These are phyloP conservation scores for Globisporangium perplexum DNA, from an alignment of 352 stramenopile genomes.

Conservation along the genomic window DNA sequence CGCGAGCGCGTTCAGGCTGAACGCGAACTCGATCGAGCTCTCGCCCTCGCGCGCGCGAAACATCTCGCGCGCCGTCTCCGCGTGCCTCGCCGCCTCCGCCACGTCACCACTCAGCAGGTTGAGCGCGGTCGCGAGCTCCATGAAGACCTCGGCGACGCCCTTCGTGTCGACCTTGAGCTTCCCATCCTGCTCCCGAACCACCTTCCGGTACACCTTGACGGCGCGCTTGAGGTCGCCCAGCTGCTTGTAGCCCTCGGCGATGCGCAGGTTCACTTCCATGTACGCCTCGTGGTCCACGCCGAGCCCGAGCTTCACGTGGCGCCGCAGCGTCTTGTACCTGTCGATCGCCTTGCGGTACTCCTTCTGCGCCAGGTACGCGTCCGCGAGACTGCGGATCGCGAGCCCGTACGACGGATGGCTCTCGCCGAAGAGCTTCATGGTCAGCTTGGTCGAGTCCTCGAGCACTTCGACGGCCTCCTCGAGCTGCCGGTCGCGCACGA, in stretches of 20 bases:
- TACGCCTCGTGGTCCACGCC: slow-evolving; percentile 67
- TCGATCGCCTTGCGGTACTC: slow-evolving; percentile 59
- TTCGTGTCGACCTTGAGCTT: slow-evolving; percentile 60
- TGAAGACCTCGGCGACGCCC: slow-evolving; percentile 72
- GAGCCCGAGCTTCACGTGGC: slow-evolving; percentile 60
- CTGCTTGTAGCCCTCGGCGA: slow-evolving; percentile 69
- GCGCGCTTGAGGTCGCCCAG: slow-evolving; percentile 46
- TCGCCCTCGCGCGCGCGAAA: slow-evolving; percentile 63
- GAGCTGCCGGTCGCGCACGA: slow-evolving; percentile 67
- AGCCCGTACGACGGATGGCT: slow-evolving; percentile 78
- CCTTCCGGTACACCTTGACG: slow-evolving; percentile 47
- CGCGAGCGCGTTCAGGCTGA: slow-evolving; percentile 75
- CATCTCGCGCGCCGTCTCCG: slow-evolving; percentile 39
- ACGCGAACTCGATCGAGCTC: slow-evolving; percentile 62
- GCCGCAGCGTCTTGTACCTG: slow-evolving; percentile 68
- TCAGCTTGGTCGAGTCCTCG: slow-evolving; percentile 66
- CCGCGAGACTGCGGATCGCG: slow-evolving; percentile 65
- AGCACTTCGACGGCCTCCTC: slow-evolving; percentile 76
- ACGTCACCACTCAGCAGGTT: slow-evolving; percentile 32
- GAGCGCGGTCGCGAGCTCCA: slow-evolving; percentile 58
- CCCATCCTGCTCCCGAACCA: slow-evolving; percentile 43
- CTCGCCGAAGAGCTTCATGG: slow-evolving; percentile 68
- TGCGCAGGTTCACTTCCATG: slow-evolving; percentile 61
- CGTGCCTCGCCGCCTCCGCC: slow-evolving; percentile 29
- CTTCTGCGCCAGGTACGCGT: slow-evolving; percentile 77